Evolutionary conservation across 768 basidiomycete genomes (phyloP).

Genomic region (Clitopilus hobsonii): DNA sequence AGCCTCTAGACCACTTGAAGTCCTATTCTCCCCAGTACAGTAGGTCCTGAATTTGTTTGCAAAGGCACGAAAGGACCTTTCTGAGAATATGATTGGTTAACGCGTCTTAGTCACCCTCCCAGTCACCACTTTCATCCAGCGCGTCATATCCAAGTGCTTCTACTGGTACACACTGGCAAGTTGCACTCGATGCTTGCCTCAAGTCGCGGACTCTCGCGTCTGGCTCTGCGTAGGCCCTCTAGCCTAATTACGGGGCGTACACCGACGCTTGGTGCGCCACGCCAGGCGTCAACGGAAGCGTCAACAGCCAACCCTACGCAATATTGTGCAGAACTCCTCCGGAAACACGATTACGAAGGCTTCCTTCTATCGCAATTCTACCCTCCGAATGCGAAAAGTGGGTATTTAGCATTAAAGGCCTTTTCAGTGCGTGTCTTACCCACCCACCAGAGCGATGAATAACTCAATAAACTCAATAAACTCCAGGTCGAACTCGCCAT

Average conservation of each 20-base stretch:
- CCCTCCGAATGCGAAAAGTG: constrained; percentile 57
- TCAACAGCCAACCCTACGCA: constrained; percentile 35
- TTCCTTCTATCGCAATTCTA: constrained; percentile 69
- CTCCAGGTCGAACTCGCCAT: constrained; percentile 70
- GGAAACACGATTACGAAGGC: constrained; percentile 79
- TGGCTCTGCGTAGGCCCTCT: neutral
- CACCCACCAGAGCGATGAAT: constrained; percentile 2
- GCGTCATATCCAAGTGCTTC: neutral
- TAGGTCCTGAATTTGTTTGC: neutral
- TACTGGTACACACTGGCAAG: neutral
- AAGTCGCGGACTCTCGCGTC: neutral
- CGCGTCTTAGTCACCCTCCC: constrained; percentile 1
- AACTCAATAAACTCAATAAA: constrained; percentile 7
- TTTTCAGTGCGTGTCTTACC: constrained; percentile 62
- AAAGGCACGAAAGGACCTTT: neutral
- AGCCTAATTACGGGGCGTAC: neutral
- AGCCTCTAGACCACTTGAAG: too few species aligned
- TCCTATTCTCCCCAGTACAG: too few species aligned
- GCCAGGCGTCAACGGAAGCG: neutral
- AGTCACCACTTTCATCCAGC: neutral
- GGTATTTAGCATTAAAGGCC: constrained; percentile 76
- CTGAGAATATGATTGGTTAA: neutral
- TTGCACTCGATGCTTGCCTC: neutral
- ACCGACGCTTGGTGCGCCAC: neutral
- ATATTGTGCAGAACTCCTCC: constrained; percentile 71